Conservation (phyloP, 345 rosid genomes). For the Eucalyptus rudis region DNA sequence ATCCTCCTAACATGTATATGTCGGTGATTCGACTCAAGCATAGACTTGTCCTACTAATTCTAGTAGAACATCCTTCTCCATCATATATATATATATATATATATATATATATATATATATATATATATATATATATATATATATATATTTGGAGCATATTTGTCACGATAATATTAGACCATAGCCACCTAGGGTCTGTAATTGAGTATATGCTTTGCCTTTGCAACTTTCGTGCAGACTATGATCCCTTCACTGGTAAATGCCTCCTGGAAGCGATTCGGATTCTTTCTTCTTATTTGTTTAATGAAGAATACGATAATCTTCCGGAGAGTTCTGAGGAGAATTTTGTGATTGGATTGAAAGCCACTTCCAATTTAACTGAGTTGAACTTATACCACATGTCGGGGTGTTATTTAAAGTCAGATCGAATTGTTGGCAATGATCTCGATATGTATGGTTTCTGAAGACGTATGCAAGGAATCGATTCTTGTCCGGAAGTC, state of each 20-base stretch:
- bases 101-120: neutral
- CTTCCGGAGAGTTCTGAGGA: neutral
- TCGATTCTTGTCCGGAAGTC: neutral
- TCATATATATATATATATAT: neutral
- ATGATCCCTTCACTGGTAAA: neutral
- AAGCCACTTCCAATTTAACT: neutral
- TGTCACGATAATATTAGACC: neutral
- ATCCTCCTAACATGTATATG: neutral
- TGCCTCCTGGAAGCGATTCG: neutral
- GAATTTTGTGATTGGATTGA: neutral
- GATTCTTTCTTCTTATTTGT: neutral
- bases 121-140: neutral
- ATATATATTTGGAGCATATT: neutral
- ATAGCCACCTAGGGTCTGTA: neutral
- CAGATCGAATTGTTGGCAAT: neutral
- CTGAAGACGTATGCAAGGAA: neutral
- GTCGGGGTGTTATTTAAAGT: neutral
- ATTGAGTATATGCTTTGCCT: neutral
- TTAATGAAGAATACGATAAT: neutral
- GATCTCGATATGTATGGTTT: neutral
- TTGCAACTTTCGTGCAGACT: neutral
- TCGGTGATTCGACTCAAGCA: neutral
- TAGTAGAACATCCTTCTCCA: neutral
- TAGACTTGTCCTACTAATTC: neutral
- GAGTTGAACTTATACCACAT: neutral